These are phyloP conservation scores for Sarcomyxa edulis DNA, from an alignment of 768 basidiomycete species.

Conservation along the genomic window DNA sequence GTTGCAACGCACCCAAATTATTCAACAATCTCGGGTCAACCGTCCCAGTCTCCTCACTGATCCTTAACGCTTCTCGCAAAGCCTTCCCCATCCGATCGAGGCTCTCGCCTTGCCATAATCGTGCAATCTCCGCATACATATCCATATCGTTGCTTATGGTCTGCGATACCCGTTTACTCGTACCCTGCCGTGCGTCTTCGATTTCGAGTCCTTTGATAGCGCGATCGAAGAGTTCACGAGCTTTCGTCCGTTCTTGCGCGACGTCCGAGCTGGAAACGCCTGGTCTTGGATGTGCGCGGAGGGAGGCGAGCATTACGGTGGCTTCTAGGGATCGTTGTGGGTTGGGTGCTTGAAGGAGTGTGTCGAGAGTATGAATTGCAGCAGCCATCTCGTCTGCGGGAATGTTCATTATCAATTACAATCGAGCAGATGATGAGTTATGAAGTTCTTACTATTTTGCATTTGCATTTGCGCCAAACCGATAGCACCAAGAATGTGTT, in stretches of 20 bases:
- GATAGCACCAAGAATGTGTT: conserved; percentile 73
- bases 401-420: conserved; percentile 4
- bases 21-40: conserved; percentile 70
- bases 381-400: conserved; percentile 78
- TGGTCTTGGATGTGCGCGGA: conserved; percentile 79
- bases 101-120: conserved; percentile 81
- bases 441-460: conserved; percentile 51
- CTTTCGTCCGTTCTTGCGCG: conserved; percentile 62
- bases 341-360: conserved; percentile 62
- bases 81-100: conserved; percentile 69
- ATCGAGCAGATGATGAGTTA: background rate
- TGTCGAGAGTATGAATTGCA: conserved; percentile 83
- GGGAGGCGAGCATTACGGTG: conserved; percentile 81
- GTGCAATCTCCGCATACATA: conserved; percentile 87
- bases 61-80: conserved; percentile 65
- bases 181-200: conserved; percentile 49
- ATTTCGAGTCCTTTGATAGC: conserved; percentile 61
- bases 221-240: conserved; percentile 79
- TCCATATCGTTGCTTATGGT: conserved; percentile 74
- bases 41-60: conserved; percentile 44
- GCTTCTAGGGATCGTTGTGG: conserved; percentile 74
- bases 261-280: conserved; percentile 73
- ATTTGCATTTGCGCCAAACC: conserved; percentile 87
- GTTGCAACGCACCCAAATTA: conserved; percentile 73
- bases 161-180: conserved; percentile 29